Evolutionary conservation across 192 early-diverging fungal genomes (phyloP).

Genomic region (Backusella liffmaniae): DNA sequence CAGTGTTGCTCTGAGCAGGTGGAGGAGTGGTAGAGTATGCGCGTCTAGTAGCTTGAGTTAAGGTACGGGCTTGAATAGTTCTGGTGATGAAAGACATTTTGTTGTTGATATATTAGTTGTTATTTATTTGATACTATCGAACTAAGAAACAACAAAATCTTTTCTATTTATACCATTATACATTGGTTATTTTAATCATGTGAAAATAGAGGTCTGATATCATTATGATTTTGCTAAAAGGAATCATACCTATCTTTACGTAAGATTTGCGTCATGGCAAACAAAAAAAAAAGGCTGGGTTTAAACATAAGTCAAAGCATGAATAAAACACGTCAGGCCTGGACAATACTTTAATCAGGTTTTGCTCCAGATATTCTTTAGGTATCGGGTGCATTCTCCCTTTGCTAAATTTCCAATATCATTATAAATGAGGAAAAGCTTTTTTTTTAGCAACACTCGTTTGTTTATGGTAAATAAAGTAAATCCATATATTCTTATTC

Average conservation of each 20-base stretch:
- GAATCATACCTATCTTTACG: background rate
- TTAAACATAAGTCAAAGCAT: background rate
- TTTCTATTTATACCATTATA: background rate
- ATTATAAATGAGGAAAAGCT: too few species aligned
- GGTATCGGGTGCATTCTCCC: too few species aligned
- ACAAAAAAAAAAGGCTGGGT: background rate
- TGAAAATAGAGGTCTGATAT: conserved; percentile 10
- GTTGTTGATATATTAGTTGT: background rate
- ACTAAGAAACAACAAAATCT: background rate
- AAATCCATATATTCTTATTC: too few species aligned
- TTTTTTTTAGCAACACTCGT: too few species aligned
- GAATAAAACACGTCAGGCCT: background rate
- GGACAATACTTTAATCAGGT: background rate
- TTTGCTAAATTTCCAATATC: too few species aligned
- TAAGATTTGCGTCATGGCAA: background rate
- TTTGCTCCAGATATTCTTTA: background rate
- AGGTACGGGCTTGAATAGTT: background rate
- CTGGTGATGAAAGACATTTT: conserved; percentile 10
- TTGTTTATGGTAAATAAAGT: too few species aligned
- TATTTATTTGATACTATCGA: background rate
- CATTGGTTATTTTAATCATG: background rate
- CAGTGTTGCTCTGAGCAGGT: background rate
- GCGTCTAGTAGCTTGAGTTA: background rate
- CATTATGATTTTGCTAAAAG: background rate
- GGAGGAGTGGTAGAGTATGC: conserved; percentile 12